Evolutionary conservation across 805 yeast species (phyloP).

Genomic region (Komagataella phaffii): DNA sequence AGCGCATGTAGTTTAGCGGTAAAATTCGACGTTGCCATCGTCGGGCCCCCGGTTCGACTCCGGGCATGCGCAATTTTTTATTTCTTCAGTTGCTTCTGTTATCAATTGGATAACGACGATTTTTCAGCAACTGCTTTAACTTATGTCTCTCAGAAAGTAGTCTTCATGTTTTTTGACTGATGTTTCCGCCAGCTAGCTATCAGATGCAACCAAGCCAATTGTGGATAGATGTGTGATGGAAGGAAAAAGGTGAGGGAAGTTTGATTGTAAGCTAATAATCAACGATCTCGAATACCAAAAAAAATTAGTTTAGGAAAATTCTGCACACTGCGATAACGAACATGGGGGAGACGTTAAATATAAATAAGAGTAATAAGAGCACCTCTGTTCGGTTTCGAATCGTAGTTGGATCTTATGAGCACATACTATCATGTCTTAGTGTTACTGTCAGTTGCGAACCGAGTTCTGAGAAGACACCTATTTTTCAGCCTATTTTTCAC

Average conservation of each 20-base stretch:
- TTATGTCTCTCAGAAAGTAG: too few species aligned
- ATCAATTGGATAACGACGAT: too few species aligned
- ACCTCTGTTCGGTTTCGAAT: constrained; percentile 44
- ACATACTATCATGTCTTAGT: constrained; percentile 75
- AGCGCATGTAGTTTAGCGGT: constrained; percentile 1
- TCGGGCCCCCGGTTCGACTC: constrained; percentile 4
- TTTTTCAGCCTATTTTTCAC: constrained; percentile 90
- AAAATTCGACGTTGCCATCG: constrained; percentile 1
- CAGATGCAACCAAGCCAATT: too few species aligned
- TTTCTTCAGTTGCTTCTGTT: too few species aligned
- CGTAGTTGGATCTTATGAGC: constrained; percentile 93
- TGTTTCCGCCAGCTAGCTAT: too few species aligned
- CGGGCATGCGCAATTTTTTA: constrained; percentile 1
- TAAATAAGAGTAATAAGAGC: neutral
- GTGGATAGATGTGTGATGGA: too few species aligned
- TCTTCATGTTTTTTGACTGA: too few species aligned
- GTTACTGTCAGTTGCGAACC: constrained; percentile 23
- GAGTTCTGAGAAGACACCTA: constrained; percentile 27
- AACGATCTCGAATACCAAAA: neutral
- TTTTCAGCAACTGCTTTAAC: neutral
- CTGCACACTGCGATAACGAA: neutral
- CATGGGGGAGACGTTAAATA: neutral
- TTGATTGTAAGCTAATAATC: too few species aligned
- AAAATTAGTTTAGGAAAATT: too few species aligned
- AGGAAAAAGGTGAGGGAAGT: too few species aligned